Evolutionary conservation across 495 filamentous ascomycete species (phyloP).

Genomic region (Melanomma pulvis-pyrius): DNA sequence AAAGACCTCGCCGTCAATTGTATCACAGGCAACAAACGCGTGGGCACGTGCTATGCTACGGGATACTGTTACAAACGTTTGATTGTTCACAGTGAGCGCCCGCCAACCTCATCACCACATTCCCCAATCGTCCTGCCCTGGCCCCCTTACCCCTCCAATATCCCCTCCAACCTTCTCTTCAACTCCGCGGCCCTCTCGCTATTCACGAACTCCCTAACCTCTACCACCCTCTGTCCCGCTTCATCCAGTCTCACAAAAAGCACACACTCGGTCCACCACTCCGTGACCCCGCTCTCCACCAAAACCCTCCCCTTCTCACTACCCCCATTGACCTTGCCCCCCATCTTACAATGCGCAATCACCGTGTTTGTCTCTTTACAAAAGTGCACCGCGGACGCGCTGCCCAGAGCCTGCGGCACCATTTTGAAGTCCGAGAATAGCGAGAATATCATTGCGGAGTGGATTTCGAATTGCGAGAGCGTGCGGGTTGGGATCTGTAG

Average conservation of each 20-base stretch:
- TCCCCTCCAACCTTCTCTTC: conserved; percentile 34
- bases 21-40: too few species aligned
- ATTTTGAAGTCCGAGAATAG: conserved; percentile 29
- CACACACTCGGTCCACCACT: conserved; percentile 35
- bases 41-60: too few species aligned
- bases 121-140: too few species aligned
- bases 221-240: conserved; percentile 20
- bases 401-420: conserved; percentile 11
- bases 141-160: conserved; percentile 23
- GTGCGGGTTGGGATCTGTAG: conserved; percentile 9
- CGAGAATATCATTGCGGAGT: conserved; percentile 27
- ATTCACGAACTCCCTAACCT: conserved; percentile 41
- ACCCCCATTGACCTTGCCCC: conserved; percentile 22
- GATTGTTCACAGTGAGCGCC: too few species aligned
- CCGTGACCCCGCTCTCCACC: conserved; percentile 7
- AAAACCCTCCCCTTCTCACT: conserved; percentile 16
- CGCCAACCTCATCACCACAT: not conserved
- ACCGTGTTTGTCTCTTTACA: conserved; percentile 24
- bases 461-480: conserved; percentile 10
- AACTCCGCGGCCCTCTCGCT: conserved; percentile 40
- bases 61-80: too few species aligned
- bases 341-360: conserved; percentile 36
- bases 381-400: not conserved
- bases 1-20: too few species aligned
- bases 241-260: conserved; percentile 22